Evolutionary conservation across 2,329 filamentous ascomycete genomes (phyloP).

Genomic region (Ceratocystiopsis sp.): DNA sequence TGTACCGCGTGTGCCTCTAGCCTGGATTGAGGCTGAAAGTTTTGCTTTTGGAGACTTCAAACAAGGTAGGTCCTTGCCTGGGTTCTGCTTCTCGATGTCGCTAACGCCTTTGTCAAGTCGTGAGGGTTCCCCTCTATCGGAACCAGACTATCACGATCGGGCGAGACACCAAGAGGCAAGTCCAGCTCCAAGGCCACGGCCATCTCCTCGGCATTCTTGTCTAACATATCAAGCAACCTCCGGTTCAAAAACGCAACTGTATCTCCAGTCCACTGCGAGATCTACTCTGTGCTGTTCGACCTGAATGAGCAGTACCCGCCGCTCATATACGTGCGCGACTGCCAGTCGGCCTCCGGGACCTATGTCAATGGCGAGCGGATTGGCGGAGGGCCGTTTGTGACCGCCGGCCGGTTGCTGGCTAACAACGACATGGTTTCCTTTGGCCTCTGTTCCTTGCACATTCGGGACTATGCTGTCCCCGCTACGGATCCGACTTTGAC

Average conservation of each 20-base stretch:
- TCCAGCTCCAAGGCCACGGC: too few relatives aligned
- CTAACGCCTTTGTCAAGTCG: slow-evolving; percentile 1
- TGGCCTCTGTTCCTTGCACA: slow-evolving; percentile 18
- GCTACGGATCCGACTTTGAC: slow-evolving; percentile 9
- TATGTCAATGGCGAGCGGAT: slow-evolving; percentile 30
- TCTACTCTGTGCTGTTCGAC: slow-evolving; percentile 37
- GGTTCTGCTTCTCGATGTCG: too few relatives aligned
- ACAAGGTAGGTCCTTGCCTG: slow-evolving; percentile 1
- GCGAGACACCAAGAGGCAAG: slow-evolving; percentile 7
- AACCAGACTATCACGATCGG: slow-evolving; percentile 12
- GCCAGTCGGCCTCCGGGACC: slow-evolving; percentile 35
- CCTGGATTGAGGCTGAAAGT: slow-evolving; percentile 7
- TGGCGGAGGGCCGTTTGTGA: slow-evolving; percentile 20
- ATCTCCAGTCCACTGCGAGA: slow-evolving; percentile 36
- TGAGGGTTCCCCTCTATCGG: slow-evolving; percentile 5
- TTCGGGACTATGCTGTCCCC: slow-evolving; percentile 14
- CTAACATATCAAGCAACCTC: slow-evolving; percentile 16
- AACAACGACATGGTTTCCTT: slow-evolving; percentile 32
- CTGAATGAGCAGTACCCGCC: slow-evolving; percentile 7
- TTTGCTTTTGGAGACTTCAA: slow-evolving; percentile 6
- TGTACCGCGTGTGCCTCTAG: neutral
- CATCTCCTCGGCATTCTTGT: too few relatives aligned
- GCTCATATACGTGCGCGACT: slow-evolving; percentile 38
- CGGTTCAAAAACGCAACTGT: slow-evolving; percentile 24
- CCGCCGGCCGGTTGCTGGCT: slow-evolving; percentile 29